Percentiles rank a stretch among this genome's conserved stretches.
These are phyloP conservation scores for Vanrija pseudolonga DNA, from an alignment of 1,284 basidiomycete genomes.

Conservation along the genomic window DNA sequence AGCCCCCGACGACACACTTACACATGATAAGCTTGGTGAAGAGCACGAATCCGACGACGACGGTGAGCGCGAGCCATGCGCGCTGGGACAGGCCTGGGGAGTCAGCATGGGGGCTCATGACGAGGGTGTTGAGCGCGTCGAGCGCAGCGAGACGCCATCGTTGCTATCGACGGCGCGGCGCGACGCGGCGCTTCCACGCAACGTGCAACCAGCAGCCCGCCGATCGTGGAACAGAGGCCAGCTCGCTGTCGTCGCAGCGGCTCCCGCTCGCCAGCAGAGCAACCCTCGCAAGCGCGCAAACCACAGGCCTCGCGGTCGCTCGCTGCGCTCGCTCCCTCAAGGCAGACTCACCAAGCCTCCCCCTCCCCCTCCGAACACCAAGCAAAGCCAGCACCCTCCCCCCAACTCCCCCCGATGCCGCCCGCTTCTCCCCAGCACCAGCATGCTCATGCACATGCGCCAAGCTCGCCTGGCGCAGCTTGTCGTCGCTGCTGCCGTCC, in stretches of 20 bases:
- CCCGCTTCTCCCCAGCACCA: neutral
- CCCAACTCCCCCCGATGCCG: neutral
- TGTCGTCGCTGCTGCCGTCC: constrained; percentile 1
- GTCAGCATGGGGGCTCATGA: no score
- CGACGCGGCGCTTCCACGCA: neutral
- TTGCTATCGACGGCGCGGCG: neutral
- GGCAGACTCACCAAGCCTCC: constrained; percentile 7
- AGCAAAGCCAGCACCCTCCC: neutral
- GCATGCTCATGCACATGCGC: neutral
- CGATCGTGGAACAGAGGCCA: no score
- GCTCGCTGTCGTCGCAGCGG: neutral
- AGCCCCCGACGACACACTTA: constrained; percentile 20
- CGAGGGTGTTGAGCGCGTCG: no score
- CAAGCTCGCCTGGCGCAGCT: neutral
- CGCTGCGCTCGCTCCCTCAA: neutral
- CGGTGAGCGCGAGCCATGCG: constrained; percentile 32
- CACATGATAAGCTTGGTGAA: constrained; percentile 33
- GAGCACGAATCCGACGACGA: constrained; percentile 30
- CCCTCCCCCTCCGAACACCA: neutral
- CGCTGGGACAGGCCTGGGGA: constrained; percentile 30
- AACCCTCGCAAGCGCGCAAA: neutral
- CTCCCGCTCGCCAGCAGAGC: no score
- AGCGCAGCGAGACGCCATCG: neutral
- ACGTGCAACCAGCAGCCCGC: no score
- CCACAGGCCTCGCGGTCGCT: no score